Evolutionary conservation across 768 basidiomycete genomes (phyloP).

Genomic region (Termitomyces sp.): DNA sequence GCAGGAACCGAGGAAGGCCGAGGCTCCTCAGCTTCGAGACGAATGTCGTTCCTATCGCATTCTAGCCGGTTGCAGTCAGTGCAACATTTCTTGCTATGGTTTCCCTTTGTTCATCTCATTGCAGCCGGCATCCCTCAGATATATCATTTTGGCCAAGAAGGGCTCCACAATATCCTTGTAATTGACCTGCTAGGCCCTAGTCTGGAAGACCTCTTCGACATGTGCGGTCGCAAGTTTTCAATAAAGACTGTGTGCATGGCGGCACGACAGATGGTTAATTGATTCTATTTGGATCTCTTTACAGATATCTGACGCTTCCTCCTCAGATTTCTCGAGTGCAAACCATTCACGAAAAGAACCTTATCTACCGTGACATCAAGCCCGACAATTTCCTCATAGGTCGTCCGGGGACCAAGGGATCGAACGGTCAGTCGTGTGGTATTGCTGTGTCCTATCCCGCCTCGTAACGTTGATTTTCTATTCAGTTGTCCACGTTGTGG

Average conservation of each 20-base stretch:
- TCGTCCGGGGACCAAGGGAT: constrained; percentile 83
- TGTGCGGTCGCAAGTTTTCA: constrained; percentile 97
- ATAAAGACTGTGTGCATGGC: constrained; percentile 99
- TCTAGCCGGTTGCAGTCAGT: constrained; percentile 84
- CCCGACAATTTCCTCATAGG: constrained; percentile 99
- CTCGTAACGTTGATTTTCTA: constrained; percentile 6
- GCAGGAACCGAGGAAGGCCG: constrained; percentile 87
- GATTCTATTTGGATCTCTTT: constrained; percentile 2
- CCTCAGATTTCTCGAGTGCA: constrained; percentile 87
- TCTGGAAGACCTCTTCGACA: constrained; percentile 97
- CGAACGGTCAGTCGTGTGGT: constrained; percentile 55
- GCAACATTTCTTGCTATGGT: constrained; percentile 6
- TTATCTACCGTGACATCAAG: constrained; percentile 99
- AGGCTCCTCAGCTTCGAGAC: constrained; percentile 96
- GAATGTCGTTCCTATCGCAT: constrained; percentile 98
- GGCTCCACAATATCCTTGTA: constrained; percentile 95
- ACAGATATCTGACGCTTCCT: constrained; percentile 6
- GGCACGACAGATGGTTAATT: constrained; percentile 88
- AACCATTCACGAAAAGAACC: constrained; percentile 98
- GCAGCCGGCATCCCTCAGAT: constrained; percentile 97
- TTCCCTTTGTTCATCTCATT: constrained; percentile 16
- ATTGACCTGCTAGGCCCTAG: constrained; percentile 97
- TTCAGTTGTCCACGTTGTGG: constrained; percentile 86
- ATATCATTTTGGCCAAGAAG: constrained; percentile 99
- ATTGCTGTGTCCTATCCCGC: not conserved